Conservation (phyloP, 2,329 filamentous ascomycete genomes). For the Volutella citrinella region DNA sequence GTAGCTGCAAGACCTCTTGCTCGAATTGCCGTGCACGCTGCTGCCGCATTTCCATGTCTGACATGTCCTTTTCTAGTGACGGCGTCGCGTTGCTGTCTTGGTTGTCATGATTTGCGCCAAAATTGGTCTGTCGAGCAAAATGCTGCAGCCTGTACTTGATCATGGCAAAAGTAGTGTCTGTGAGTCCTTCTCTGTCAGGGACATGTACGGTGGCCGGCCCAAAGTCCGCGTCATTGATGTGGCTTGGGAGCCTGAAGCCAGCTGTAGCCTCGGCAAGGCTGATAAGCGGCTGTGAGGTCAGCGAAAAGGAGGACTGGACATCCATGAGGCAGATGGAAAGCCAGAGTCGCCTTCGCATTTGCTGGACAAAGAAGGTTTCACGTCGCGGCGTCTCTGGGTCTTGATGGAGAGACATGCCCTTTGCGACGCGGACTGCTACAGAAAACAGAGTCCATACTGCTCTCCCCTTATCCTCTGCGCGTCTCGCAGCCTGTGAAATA, state of each 20-base stretch:
- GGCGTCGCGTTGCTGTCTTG: too few species aligned
- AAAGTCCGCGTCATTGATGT: constrained; percentile 13
- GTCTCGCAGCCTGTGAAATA: constrained; percentile 4
- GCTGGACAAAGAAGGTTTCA: constrained; percentile 11
- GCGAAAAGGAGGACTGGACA: constrained; percentile 8
- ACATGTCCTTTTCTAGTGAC: not conserved
- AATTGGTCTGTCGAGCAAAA: constrained; percentile 5
- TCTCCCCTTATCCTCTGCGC: constrained; percentile 5
- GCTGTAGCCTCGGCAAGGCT: constrained; percentile 2
- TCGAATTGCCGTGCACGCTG: constrained; percentile 7
- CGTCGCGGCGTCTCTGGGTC: not conserved
- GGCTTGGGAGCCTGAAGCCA: not conserved
- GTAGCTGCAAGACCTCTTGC: constrained; percentile 3
- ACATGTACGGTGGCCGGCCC: constrained; percentile 3
- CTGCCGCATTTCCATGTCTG: not conserved
- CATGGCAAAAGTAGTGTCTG: constrained; percentile 11
- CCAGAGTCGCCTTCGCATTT: constrained; percentile 11
- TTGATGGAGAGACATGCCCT: constrained; percentile 5
- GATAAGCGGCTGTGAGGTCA: constrained; percentile 8
- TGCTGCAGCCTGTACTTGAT: constrained; percentile 7
- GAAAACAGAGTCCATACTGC: constrained; percentile 11
- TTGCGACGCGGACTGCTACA: constrained; percentile 9
- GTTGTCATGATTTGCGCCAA: not conserved
- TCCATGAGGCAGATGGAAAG: constrained; percentile 11
- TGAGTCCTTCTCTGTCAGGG: constrained; percentile 8